Evolutionary conservation across 768 basidiomycete genomes (phyloP).

Genomic region (Xerocomellus intermedius): DNA sequence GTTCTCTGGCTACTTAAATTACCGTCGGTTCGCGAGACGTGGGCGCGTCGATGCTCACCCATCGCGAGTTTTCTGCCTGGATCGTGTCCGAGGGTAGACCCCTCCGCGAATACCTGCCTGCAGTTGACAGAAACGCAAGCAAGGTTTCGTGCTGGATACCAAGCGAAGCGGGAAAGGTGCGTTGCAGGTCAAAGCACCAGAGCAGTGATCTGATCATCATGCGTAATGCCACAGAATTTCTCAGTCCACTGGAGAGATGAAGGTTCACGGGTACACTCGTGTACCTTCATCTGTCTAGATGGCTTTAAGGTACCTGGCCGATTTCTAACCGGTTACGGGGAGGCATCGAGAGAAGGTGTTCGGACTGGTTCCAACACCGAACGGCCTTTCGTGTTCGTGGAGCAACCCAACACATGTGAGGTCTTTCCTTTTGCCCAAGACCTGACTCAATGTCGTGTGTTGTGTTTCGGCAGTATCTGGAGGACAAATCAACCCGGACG

Average conservation of each 20-base stretch:
- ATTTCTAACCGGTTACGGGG: conserved; percentile 57
- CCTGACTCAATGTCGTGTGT: background rate
- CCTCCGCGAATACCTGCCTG: conserved; percentile 56
- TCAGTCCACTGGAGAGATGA: conserved; percentile 64
- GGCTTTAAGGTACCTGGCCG: conserved; percentile 61
- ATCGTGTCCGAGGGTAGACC: conserved; percentile 50
- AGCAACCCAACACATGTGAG: conserved; percentile 40
- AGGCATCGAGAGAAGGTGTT: conserved; percentile 51
- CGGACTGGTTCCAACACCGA: conserved; percentile 50
- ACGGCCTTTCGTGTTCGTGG: conserved; percentile 60
- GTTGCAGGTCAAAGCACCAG: background rate
- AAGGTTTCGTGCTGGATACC: conserved; percentile 69
- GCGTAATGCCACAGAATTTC: conserved; percentile 44
- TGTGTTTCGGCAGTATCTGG: background rate
- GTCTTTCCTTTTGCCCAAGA: background rate
- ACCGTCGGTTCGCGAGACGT: background rate
- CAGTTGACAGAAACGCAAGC: conserved; percentile 42
- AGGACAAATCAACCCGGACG: conserved; percentile 34
- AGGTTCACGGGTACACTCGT: conserved; percentile 52
- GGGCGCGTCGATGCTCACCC: conserved; percentile 43
- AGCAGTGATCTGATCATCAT: conserved; percentile 3
- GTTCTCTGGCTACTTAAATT: background rate
- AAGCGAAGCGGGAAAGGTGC: conserved; percentile 56
- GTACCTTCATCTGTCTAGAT: conserved; percentile 63
- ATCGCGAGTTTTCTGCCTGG: conserved; percentile 70